Percentiles rank a stretch among this genome's conserved stretches.
Conservation (phyloP, 306 rosid species). For the Lupinus albus region DNA sequence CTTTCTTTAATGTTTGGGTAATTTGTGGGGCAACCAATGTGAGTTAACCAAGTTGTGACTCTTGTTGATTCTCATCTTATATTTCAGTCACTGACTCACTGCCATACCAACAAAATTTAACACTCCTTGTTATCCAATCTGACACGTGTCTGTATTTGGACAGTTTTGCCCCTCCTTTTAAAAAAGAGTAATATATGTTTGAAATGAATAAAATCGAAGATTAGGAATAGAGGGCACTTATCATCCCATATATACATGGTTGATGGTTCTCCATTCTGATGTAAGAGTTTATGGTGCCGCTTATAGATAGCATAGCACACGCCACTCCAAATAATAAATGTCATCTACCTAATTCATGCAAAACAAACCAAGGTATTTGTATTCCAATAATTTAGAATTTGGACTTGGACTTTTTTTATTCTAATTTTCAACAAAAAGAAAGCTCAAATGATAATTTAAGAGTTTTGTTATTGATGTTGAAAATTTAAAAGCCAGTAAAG, state of each 20-base stretch:
- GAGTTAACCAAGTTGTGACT: conserved; percentile 41
- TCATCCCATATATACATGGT: background rate
- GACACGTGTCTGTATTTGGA: background rate
- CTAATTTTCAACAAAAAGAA: conserved; percentile 30
- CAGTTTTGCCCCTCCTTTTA: conserved; percentile 6
- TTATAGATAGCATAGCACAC: background rate
- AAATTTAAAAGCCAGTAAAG: too few species aligned
- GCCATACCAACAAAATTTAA: conserved; percentile 33
- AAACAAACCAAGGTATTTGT: background rate
- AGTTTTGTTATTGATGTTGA: background rate
- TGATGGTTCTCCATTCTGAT: background rate
- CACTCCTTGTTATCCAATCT: conserved; percentile 22
- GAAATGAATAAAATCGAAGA: too few species aligned
- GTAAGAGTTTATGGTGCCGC: conserved; percentile 27
- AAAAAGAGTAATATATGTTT: too few species aligned
- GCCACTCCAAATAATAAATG: conserved; percentile 27
- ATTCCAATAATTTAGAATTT: conserved; percentile 4
- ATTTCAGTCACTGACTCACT: background rate
- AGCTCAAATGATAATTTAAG: conserved; percentile 19
- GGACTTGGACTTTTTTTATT: conserved; percentile 17
- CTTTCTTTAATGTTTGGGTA: conserved; percentile 27
- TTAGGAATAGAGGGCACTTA: conserved; percentile 26
- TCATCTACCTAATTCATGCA: background rate
- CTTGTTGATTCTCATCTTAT: conserved; percentile 34
- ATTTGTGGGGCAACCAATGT: conserved; percentile 8